phyloP scores from a whole-genome alignment of 345 rosid species.

The Corymbia maculata region DNA sequence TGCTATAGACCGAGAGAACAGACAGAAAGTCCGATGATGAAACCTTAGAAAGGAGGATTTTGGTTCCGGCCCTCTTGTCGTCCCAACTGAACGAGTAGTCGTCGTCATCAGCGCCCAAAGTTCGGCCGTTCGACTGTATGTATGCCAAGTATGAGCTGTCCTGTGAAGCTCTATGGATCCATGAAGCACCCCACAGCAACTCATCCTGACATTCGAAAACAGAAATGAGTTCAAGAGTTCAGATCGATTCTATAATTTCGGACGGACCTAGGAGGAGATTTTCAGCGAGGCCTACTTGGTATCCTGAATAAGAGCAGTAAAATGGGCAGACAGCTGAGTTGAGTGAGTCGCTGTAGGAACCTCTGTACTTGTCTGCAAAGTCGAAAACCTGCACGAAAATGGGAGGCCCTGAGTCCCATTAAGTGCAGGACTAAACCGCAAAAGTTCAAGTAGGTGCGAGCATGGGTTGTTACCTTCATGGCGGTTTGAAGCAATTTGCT shows the following conservation, averaged over 20 bases:
- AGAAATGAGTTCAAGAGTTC: neutral
- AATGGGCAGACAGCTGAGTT: constrained; percentile 61
- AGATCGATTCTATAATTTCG: neutral
- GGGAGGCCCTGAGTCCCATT: neutral
- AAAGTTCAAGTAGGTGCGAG: neutral
- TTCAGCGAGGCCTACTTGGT: constrained; percentile 17
- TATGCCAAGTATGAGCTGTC: constrained; percentile 34
- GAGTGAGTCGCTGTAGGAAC: constrained; percentile 60
- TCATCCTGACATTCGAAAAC: constrained; percentile 33
- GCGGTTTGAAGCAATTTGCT: constrained; percentile 42
- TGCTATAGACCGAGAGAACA: neutral
- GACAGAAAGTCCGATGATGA: neutral
- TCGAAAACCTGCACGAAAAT: constrained; percentile 35
- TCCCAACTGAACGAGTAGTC: constrained; percentile 73
- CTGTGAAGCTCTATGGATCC: constrained; percentile 60
- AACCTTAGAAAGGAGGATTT: constrained; percentile 62
- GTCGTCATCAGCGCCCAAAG: constrained; percentile 51
- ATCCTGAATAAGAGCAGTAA: constrained; percentile 71
- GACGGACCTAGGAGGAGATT: neutral
- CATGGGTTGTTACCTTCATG: constrained; percentile 17
- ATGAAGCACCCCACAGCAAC: constrained; percentile 73
- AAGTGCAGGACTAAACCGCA: neutral
- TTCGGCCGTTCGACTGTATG: constrained; percentile 53
- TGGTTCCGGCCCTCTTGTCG: constrained; percentile 63
- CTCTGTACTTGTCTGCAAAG: constrained; percentile 62